These are phyloP conservation scores for Stephania japonica DNA, from an alignment of 164 flowering plant species.

Conservation along the genomic window DNA sequence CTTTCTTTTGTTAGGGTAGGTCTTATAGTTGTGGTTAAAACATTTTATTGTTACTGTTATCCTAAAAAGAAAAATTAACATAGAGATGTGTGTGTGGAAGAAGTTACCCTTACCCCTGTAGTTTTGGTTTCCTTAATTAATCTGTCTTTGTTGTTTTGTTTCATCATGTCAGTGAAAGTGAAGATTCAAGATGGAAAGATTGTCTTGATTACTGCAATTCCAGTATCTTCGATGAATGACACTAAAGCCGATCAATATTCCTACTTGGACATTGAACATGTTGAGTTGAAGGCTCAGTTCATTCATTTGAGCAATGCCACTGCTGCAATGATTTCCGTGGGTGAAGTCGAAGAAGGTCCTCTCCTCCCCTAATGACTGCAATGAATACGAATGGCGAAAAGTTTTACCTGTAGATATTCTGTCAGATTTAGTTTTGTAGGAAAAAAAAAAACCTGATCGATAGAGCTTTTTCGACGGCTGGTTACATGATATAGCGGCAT, in stretches of 20 bases:
- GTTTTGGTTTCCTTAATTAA: neutral
- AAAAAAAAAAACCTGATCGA: neutral
- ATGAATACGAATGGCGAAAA: neutral
- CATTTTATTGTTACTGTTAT: neutral
- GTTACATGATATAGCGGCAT: neutral
- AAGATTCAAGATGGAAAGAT: constrained; percentile 26
- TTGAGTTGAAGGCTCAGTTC: neutral
- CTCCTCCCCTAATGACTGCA: no score
- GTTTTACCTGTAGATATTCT: neutral
- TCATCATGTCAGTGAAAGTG: constrained; percentile 26
- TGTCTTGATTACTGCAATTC: neutral
- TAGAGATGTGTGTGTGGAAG: no score
- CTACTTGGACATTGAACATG: neutral
- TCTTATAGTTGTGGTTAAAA: neutral
- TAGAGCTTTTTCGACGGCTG: neutral
- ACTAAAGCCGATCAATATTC: neutral
- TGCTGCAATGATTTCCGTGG: neutral
- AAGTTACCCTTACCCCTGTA: no score
- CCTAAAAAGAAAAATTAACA: no score
- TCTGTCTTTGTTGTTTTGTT: neutral
- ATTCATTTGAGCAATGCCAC: no score
- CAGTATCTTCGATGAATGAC: neutral
- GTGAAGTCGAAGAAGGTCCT: neutral
- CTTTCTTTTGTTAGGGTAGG: no score
- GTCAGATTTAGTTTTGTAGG: neutral